A percentile compares a stretch with the other conserved stretches of the same genome.
These are phyloP conservation scores for Gaeumannomyces tritici DNA, from an alignment of 2,329 filamentous ascomycete species.

Conservation along the genomic window DNA sequence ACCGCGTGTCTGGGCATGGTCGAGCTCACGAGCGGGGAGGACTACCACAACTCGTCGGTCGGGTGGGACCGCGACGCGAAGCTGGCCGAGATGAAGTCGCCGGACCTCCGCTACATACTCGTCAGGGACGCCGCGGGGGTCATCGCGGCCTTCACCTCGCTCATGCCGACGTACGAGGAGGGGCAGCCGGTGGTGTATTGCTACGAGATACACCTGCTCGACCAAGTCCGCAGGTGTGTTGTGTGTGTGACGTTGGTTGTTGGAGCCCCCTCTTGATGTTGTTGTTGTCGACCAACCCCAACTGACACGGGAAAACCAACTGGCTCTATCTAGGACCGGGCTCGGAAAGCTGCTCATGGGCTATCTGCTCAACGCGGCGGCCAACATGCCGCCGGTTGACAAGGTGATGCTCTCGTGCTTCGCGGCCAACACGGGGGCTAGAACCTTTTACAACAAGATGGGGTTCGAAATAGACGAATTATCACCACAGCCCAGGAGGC, in stretches of 20 bases:
- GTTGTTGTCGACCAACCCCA: background rate
- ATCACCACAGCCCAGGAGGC: conserved; percentile 41
- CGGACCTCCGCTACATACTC: conserved; percentile 59
- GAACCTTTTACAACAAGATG: conserved; percentile 53
- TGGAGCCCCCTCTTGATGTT: background rate
- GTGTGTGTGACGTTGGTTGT: background rate
- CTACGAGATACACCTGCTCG: conserved; percentile 63
- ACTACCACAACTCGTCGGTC: conserved; percentile 52
- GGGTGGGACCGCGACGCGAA: conserved; percentile 58
- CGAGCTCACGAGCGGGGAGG: conserved; percentile 50
- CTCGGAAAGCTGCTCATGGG: conserved; percentile 52
- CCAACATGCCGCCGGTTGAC: conserved; percentile 40
- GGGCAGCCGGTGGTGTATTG: conserved; percentile 60
- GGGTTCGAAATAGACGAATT: conserved; percentile 48
- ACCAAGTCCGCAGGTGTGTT: conserved; percentile 1
- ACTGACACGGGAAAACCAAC: no score
- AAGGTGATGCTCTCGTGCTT: conserved; percentile 74
- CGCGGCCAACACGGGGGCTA: conserved; percentile 37
- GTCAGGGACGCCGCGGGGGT: conserved; percentile 28
- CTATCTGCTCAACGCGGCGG: conserved; percentile 42
- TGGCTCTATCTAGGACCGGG: conserved; percentile 37
- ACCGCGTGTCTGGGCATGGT: conserved; percentile 47
- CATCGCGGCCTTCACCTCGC: conserved; percentile 50
- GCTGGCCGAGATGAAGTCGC: conserved; percentile 56
- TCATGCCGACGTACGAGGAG: conserved; percentile 64